Evolutionary conservation across 2,329 filamentous ascomycete species (phyloP).

Genomic region (Sporothrix brasiliensis): DNA sequence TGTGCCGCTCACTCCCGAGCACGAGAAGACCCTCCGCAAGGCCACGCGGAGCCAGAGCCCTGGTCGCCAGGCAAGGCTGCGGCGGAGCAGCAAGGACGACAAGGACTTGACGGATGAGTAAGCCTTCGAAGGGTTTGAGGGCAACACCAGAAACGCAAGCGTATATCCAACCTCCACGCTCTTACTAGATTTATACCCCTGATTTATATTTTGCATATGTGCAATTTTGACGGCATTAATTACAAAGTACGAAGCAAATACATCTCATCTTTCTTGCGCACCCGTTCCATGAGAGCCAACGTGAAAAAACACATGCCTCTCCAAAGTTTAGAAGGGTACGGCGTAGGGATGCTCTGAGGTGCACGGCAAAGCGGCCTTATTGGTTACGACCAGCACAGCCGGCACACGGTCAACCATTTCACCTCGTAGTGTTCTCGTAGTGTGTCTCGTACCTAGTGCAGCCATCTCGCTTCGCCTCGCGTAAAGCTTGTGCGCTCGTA

Average conservation of each 20-base stretch:
- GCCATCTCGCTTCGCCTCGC: neutral
- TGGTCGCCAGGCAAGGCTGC: neutral
- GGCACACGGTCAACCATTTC: neutral
- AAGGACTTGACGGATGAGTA: neutral
- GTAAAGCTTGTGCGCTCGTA: neutral
- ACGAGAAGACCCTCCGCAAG: neutral
- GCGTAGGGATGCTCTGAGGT: neutral
- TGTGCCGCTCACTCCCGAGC: neutral
- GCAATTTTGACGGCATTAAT: constrained; percentile 19
- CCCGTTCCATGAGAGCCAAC: neutral
- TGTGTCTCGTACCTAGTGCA: neutral
- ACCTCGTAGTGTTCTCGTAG: neutral
- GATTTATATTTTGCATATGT: constrained; percentile 20
- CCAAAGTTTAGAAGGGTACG: no score
- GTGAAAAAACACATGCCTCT: neutral
- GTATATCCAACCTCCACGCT: neutral
- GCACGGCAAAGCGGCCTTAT: neutral
- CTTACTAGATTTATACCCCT: constrained; percentile 25
- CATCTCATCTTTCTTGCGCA: constrained; percentile 20
- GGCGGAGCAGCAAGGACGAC: neutral
- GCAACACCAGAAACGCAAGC: neutral
- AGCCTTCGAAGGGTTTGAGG: neutral
- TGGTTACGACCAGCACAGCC: constrained; percentile 4
- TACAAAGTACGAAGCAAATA: constrained; percentile 14
- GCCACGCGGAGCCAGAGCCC: neutral